A percentile compares a stretch with the other conserved stretches of the same genome.
Conservation (phyloP, 2,329 filamentous ascomycete genomes). For the Verticillium klebahnii region DNA sequence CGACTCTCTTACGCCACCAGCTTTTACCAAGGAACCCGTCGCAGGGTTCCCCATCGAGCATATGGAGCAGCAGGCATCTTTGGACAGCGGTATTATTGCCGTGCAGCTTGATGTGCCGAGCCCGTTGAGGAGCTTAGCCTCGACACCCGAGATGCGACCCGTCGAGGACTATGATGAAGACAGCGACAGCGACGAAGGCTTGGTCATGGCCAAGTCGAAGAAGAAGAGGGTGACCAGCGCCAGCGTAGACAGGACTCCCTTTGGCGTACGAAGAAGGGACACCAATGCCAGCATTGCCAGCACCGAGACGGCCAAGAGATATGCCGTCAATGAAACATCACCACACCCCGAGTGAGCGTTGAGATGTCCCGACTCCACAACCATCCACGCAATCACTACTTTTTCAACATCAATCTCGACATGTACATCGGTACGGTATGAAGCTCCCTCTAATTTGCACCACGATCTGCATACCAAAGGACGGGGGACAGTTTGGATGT, state of each 20-base stretch:
- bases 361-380: too few relatives aligned
- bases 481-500: not conserved
- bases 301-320: slow-evolving; percentile 60
- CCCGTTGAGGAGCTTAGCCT: slow-evolving; percentile 15
- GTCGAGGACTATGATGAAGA: slow-evolving; percentile 37
- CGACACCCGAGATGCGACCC: slow-evolving; percentile 9
- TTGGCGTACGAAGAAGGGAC: slow-evolving; percentile 44
- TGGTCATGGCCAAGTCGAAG: slow-evolving; percentile 46
- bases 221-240: slow-evolving; percentile 9
- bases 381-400: not conserved
- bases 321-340: not conserved
- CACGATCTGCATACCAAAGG: not conserved
- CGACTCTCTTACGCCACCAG: slow-evolving; percentile 51
- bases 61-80: slow-evolving; percentile 22
- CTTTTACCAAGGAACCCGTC: slow-evolving; percentile 40
- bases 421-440: not conserved
- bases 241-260: slow-evolving; percentile 22
- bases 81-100: slow-evolving; percentile 19
- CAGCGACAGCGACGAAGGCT: slow-evolving; percentile 50
- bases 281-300: slow-evolving; percentile 58
- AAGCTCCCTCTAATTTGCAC: not conserved
- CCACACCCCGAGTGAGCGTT: not conserved
- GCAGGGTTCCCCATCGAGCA: slow-evolving; percentile 43
- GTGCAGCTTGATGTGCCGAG: slow-evolving; percentile 18
- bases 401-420: not conserved